Percentiles rank a stretch among this genome's conserved stretches.
Conservation (phyloP, 108 stramenopile species). For the Nitzschia sp. region DNA sequence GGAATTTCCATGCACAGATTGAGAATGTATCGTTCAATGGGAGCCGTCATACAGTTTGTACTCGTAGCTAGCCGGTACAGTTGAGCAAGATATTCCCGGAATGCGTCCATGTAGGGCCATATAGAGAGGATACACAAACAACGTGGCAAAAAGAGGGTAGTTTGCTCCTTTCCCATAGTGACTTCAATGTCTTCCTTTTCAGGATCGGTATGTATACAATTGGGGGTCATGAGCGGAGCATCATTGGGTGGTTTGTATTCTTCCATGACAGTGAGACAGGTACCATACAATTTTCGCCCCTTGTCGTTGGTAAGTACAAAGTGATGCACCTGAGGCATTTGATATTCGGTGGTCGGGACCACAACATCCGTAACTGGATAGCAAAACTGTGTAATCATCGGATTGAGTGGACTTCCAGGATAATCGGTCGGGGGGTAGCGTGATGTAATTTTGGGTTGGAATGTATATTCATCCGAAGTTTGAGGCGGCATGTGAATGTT, state of each 20-base stretch:
- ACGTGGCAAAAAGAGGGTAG: conserved; percentile 75
- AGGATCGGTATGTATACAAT: conserved; percentile 16
- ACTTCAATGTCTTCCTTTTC: conserved; percentile 49
- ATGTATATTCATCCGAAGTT: conserved; percentile 18
- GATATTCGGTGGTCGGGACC: conserved; percentile 57
- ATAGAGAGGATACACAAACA: conserved; percentile 91
- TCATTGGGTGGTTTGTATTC: conserved; percentile 52
- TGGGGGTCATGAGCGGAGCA: conserved; percentile 4
- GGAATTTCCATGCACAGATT: conserved; percentile 96
- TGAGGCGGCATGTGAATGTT: conserved; percentile 46
- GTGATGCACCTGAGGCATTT: conserved; percentile 78
- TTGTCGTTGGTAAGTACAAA: conserved; percentile 83
- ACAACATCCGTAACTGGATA: conserved; percentile 69
- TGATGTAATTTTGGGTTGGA: conserved; percentile 75
- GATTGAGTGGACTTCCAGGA: conserved; percentile 75
- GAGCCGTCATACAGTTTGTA: conserved; percentile 82
- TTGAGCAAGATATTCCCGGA: conserved; percentile 87
- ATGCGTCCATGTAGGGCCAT: conserved; percentile 91
- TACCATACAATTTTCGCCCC: conserved; percentile 82
- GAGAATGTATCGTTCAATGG: conserved; percentile 92
- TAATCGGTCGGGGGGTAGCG: conserved; percentile 73
- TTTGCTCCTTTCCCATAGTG: conserved; percentile 27
- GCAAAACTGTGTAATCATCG: conserved; percentile 84
- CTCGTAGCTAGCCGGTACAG: conserved; percentile 90
- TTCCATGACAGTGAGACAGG: conserved; percentile 82